Evolutionary conservation across 2,329 filamentous ascomycete genomes (phyloP), one percentile per base, ranked within the genome.

Genomic region (Paracorniculantispora psalliotae): DNA sequence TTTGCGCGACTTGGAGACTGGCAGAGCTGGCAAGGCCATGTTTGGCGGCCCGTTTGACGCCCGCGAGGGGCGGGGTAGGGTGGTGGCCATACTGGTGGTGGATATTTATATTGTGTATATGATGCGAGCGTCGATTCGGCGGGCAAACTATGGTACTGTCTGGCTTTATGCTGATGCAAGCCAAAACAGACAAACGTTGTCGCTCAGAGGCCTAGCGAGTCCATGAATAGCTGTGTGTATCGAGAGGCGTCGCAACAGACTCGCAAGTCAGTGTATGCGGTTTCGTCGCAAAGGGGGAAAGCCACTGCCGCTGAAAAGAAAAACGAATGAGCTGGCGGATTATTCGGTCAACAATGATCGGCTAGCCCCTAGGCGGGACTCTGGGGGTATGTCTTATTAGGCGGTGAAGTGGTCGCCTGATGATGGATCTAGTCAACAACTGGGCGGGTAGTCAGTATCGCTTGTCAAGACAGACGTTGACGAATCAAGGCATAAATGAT

Each of bases 1-100:
- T 71, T 88, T 90, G 62, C 90, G 83, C 41, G 87, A 85, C 73
- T 91, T 94, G 48, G 80, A 74, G 19, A 89, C 78, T 28, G 91
- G 90, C 50, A 96, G 77, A 46, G 89, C 86, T 46, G 91, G 90
- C 25, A 94, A 77, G 28, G 88, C 84, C 63, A 85, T 82, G 30
- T 84, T 85, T 17, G 91, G 89, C 51, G 91, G 88, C 60, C 86
- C 88, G 66, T 86, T 79, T 9, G 88, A 86, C 26, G 86, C 82
- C 72, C 87, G 82, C 19, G 87, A 81, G 26, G 85, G 81, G 71
- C 85, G 82, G 57, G 89, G 88, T 53, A 90, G 78, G 46, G 87
- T 78, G 57, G 86, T 86, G 59, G 83, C 73, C 80, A 84, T 84
- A 61, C 44, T 55, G 39, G 41, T 53, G 39, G 49, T 54, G 25